Evolutionary conservation across 2,329 filamentous ascomycete genomes (phyloP).

Genomic region (Cylindrodendrum hubeiense): DNA sequence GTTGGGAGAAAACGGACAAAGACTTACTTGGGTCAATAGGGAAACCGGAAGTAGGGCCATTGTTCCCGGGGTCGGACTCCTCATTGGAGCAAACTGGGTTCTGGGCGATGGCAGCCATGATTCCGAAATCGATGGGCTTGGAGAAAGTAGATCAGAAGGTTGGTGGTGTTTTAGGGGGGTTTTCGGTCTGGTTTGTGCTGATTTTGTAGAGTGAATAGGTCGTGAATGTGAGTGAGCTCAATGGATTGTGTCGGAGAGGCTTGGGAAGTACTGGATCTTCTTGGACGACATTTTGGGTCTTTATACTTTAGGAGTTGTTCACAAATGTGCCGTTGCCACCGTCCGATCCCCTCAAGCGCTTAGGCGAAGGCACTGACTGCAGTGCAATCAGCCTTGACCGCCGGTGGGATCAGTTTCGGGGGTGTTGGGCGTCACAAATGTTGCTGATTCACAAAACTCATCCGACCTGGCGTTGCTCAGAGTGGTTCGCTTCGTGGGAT

Average conservation of each 20-base stretch:
- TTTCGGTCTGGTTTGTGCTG: background rate
- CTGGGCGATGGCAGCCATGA: slow-evolving; percentile 24
- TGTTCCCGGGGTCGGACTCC: slow-evolving; percentile 27
- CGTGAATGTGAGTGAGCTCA: background rate
- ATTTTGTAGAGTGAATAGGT: background rate
- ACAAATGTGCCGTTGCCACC: background rate
- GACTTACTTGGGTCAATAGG: slow-evolving; percentile 20
- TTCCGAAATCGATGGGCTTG: background rate
- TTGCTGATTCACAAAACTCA: slow-evolving; percentile 14
- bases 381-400: background rate
- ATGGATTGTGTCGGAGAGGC: background rate
- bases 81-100: slow-evolving; percentile 2
- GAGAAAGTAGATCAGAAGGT: background rate
- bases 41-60: background rate
- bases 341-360: background rate
- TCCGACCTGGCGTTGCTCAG: slow-evolving; percentile 32
- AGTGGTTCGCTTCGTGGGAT: slow-evolving; percentile 5
- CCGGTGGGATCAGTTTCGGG: background rate
- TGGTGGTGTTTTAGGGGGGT: background rate
- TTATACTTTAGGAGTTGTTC: background rate
- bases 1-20: background rate
- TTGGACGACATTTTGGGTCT: background rate
- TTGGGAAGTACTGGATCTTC: background rate
- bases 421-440: slow-evolving; percentile 26
- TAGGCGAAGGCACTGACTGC: background rate